These are phyloP conservation scores for Cladophialophora bantiana DNA, from an alignment of 2,329 filamentous ascomycete genomes.

Conservation along the genomic window DNA sequence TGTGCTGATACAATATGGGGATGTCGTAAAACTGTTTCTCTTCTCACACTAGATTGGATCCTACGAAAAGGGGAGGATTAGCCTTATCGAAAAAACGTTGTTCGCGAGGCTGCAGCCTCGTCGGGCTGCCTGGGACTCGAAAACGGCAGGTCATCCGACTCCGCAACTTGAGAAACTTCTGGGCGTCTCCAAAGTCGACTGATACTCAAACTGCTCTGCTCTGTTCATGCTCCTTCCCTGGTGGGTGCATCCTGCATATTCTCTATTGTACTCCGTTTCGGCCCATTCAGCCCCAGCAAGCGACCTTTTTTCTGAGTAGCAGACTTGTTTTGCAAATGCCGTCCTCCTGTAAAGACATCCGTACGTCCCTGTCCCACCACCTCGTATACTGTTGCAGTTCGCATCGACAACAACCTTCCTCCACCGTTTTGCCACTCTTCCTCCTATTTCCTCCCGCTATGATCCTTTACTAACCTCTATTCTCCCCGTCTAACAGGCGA, in stretches of 20 bases:
- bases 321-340: slow-evolving; percentile 67
- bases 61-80: background rate
- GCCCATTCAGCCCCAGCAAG: background rate
- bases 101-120: slow-evolving; percentile 1
- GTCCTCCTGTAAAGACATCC: slow-evolving; percentile 94
- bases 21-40: background rate
- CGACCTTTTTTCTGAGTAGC: too few relatives aligned
- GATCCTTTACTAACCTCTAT: background rate
- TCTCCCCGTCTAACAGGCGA: slow-evolving; percentile 9
- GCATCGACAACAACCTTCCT: slow-evolving; percentile 5
- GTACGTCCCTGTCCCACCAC: slow-evolving; percentile 62
- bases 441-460: background rate
- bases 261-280: background rate
- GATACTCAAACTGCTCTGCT: background rate
- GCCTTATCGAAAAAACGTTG: background rate
- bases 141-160: background rate
- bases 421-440: background rate
- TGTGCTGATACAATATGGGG: background rate
- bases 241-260: background rate
- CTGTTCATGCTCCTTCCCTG: background rate
- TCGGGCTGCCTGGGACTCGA: background rate
- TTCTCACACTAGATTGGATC: background rate
- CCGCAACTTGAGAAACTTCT: background rate
- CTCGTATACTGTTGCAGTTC: background rate
- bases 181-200: background rate